Evolutionary conservation across 768 basidiomycete genomes (phyloP), one percentile per base, ranked within the genome.

Genomic region (Macrolepiota dolichaula): DNA sequence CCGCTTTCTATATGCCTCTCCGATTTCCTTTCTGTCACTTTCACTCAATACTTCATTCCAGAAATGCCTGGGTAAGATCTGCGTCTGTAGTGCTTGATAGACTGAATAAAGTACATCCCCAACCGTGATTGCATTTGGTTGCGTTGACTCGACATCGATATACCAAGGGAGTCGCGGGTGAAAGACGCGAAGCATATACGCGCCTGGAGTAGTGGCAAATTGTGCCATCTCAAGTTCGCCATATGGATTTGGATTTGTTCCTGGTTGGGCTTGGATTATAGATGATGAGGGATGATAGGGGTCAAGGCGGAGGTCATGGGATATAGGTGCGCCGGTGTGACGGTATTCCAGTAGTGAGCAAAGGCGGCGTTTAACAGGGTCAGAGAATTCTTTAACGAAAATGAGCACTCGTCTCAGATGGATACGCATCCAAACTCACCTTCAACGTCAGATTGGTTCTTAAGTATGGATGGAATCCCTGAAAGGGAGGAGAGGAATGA

Each of bases 281-380:
- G 29, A 57, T 1, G n/a, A 52, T 17, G 66, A 27, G 4, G 69
- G 63, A 15, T 65, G 29, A 51, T 72, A 61, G 1, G 79, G 77
- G 22, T 76, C 69, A 0, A 66, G 66, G 13, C 85, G 84, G 22
- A 89, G 69, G 69, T 89, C 86, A 66, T 77, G 78, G 59, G 72
- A 70, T 25, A 85, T 68, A 2, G 80, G 73, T 0, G 81, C 75
- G 12, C 72, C 64, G 1, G 65, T 46, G 12, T 70, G 63, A 10
- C 68, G 64, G 59, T 70, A 76, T 2, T 65, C 63, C 0, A 79
- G 64, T 1, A 75, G 70, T 0, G 70, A 66, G 50, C 74, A 70
- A 0, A 74, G 64, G 0, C 55, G 63, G 9, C 77, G 72, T 38
- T 70, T 73, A 1, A 66, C 58, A 0, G 70, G 61, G 60, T 79